phyloP scores from a whole-genome alignment of 1,139 yeast species.

The Yamadazyma triangularis region DNA sequence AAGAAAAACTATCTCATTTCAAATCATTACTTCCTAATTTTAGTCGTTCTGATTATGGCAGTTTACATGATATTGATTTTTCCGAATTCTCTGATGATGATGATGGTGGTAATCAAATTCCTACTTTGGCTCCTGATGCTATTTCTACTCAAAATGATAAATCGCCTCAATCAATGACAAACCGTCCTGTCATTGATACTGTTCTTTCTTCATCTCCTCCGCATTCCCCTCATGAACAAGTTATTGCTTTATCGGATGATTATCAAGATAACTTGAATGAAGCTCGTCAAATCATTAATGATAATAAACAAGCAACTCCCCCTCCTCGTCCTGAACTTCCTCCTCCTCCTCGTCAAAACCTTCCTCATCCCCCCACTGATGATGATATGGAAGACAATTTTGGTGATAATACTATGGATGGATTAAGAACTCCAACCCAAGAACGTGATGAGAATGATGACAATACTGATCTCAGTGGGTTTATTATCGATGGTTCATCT shows the following conservation, averaged over 20 bases:
- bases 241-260: background rate
- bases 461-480: conserved; percentile 29
- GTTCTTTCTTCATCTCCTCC: background rate
- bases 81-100: background rate
- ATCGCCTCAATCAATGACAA: too few relatives aligned
- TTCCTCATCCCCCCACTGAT: too few relatives aligned
- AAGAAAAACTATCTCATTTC: conserved; percentile 5
- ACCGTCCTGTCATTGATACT: too few relatives aligned
- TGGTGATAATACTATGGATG: conserved; percentile 38
- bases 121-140: background rate
- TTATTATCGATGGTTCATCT: conserved; percentile 26
- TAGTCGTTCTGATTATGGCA: background rate
- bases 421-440: conserved; percentile 34
- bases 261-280: background rate
- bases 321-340: background rate
- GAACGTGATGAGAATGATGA: conserved; percentile 32
- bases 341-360: background rate
- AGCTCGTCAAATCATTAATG: background rate
- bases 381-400: conserved; percentile 37
- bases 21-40: background rate
- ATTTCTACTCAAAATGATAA: too few relatives aligned
- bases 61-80: background rate
- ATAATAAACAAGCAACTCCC: background rate
- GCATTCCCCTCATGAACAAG: background rate
- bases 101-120: background rate